Evolutionary conservation across 768 basidiomycete genomes (phyloP), one percentile per base, ranked within the genome.

Genomic region (Macrolepiota fuliginosa): DNA sequence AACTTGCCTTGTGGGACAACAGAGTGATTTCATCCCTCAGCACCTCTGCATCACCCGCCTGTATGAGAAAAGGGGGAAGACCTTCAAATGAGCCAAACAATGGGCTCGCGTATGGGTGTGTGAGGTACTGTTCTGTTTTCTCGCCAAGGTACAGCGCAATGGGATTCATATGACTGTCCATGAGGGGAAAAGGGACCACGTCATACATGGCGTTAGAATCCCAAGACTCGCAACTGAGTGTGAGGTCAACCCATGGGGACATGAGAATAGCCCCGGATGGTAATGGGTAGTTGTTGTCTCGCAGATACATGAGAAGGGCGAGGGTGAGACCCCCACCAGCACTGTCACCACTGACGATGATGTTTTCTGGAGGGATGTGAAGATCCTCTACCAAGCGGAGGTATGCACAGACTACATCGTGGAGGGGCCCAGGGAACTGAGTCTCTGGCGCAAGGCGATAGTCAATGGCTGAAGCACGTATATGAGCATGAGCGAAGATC

Each of bases 191-290:
- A 2, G 91, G 89, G 1, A 95, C 85, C 49, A 96, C 87, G 71
- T 95, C 94, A 72, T 81, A 95, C n/a, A 81, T 76, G 27, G 90
- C 87, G 72, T 98, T 98, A 59, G 90, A 91, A 32, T 96, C 94
- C 94, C 96, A 98, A n/a, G 94, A 96, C 59, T 95, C 92, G 72
- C 95, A 98, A 66, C 94, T 96, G 87, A 97, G 92, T 0, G 97
- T 98, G 64, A 99, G 76, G 73, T 96, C 94, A 92, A 65, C 19
- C 95, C 95, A 98, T 4, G 95, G 95, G 24, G 90, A 94, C 84
- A 98, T 88, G 40, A 97, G 72, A 29, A 98, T 92, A 7, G 89
- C 89, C 3, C 89, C 93, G 29, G 89, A 85, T 9, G 96, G 96
- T 4, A 96, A 68, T 1, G 89, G 83, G 71, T 96, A 96, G 15